Percentiles rank a stretch among this genome's conserved stretches.
These are phyloP conservation scores for Malus hybrid DNA, from an alignment of 331 rosid species.

Conservation along the genomic window DNA sequence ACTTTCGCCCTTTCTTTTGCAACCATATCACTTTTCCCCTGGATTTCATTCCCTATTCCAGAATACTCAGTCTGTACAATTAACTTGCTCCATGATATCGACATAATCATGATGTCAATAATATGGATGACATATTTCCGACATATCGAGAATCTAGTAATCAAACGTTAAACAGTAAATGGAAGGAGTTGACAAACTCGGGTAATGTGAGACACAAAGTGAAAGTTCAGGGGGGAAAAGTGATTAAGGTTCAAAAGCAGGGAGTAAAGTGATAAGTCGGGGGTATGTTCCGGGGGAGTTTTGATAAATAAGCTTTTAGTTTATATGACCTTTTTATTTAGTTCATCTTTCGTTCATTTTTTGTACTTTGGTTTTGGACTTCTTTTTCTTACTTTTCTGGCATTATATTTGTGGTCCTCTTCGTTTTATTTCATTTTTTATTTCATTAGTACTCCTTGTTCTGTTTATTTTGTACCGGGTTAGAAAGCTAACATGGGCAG, in stretches of 20 bases:
- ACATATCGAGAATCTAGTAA: no score
- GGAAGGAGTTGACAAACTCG: no score
- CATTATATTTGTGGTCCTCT: neutral
- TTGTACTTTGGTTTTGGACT: neutral
- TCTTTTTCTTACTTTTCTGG: neutral
- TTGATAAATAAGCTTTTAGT: neutral
- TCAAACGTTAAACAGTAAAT: no score
- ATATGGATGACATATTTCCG: no score
- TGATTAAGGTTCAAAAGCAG: neutral
- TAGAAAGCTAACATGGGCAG: neutral
- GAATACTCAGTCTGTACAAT: no score
- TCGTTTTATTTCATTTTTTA: no score
- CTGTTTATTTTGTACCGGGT: neutral
- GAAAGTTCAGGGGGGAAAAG: neutral
- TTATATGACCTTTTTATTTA: neutral
- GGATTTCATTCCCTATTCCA: neutral
- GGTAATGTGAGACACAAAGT: neutral
- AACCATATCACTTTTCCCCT: neutral
- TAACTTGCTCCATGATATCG: no score
- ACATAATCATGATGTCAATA: no score
- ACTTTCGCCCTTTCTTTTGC: neutral
- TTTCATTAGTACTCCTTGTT: no score
- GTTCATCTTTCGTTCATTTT: neutral
- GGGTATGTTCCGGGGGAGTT: neutral
- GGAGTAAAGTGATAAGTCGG: neutral